Evolutionary conservation across 805 yeast species (phyloP).

Genomic region (Metschnikowia santaceciliae): DNA sequence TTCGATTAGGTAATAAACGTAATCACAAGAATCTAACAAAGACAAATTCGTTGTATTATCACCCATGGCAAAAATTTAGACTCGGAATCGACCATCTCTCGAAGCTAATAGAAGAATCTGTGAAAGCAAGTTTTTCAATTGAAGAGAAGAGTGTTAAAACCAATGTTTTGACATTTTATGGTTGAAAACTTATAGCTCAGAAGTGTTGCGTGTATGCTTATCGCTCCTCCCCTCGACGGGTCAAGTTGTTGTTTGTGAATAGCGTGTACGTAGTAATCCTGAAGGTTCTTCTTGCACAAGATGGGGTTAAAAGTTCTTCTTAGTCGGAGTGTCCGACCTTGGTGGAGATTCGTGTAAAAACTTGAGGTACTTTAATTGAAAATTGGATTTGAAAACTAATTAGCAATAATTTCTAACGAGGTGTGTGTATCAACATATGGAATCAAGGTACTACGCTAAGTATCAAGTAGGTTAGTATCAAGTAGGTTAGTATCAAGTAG

Average conservation of each 20-base stretch:
- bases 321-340: neutral
- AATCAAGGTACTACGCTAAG: too few species aligned
- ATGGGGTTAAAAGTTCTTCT: neutral
- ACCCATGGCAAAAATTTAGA: constrained; percentile 74
- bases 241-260: neutral
- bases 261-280: neutral
- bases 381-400: too few species aligned
- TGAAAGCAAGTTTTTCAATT: constrained; percentile 20
- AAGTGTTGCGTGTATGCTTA: constrained; percentile 13
- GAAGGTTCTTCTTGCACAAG: neutral
- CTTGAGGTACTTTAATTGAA: too few species aligned
- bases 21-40: too few species aligned
- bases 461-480: too few species aligned
- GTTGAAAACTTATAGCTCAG: constrained; percentile 32
- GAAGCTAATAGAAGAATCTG: constrained; percentile 19
- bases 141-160: constrained; percentile 38
- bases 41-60: constrained; percentile 58
- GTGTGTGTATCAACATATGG: too few species aligned
- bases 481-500: too few species aligned
- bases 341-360: neutral
- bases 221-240: neutral
- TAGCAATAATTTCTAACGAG: too few species aligned
- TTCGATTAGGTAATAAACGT: too few species aligned
- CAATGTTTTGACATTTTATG: constrained; percentile 55
- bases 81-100: constrained; percentile 40